Evolutionary conservation across 2,329 filamentous ascomycete genomes (phyloP).

Genomic region (Apiospora rasikravindrae): DNA sequence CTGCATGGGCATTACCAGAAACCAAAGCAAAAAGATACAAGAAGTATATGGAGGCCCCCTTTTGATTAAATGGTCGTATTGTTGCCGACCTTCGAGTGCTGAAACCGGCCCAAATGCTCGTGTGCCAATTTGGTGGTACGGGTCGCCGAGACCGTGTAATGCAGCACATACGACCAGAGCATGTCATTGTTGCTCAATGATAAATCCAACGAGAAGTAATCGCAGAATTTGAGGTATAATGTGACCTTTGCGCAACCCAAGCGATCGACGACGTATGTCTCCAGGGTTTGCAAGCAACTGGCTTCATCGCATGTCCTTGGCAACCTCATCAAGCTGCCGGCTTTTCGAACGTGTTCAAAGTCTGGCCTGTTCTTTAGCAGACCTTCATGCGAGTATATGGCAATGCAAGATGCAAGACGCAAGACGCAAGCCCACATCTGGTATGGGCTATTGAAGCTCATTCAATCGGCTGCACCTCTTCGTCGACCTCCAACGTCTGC

Average conservation of each 20-base stretch:
- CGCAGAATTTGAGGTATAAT: background rate
- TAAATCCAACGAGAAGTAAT: background rate
- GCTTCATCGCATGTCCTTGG: background rate
- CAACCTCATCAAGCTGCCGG: background rate
- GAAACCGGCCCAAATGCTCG: background rate
- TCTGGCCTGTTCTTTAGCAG: background rate
- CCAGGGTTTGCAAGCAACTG: background rate
- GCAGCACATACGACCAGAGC: background rate
- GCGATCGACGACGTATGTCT: background rate
- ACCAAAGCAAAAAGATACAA: background rate
- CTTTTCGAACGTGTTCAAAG: background rate
- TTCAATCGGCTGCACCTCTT: background rate
- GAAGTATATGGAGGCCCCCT: background rate
- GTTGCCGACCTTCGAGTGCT: background rate
- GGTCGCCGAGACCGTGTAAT: background rate
- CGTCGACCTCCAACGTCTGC: slow-evolving; percentile 11
- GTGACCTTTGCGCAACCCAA: background rate
- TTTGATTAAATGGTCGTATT: background rate
- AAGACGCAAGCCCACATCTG: background rate
- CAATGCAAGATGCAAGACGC: background rate
- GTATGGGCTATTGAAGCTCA: background rate
- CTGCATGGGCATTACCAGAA: background rate
- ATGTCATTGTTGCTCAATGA: background rate
- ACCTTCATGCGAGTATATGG: background rate
- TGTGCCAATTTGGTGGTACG: background rate